phyloP scores from a whole-genome alignment of 345 rosid genomes.

The Euclidium syriacum region DNA sequence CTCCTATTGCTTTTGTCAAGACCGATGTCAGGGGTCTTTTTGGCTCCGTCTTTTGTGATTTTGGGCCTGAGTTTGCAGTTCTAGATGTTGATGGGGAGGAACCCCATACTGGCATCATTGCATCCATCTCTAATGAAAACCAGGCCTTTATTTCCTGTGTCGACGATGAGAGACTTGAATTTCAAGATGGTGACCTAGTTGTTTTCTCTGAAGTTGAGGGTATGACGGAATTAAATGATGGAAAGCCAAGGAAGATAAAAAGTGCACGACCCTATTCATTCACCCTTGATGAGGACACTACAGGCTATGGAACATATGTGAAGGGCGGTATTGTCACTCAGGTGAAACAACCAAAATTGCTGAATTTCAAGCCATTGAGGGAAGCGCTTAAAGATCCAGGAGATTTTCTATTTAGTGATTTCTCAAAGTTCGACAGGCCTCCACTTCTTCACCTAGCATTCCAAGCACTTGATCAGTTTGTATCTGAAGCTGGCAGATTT shows the following conservation, averaged over 20 bases:
- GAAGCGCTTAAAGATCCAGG: slow-evolving; percentile 93
- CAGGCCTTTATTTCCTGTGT: slow-evolving; percentile 86
- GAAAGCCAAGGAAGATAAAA: slow-evolving; percentile 85
- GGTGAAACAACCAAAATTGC: slow-evolving; percentile 79
- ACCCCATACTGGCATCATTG: slow-evolving; percentile 92
- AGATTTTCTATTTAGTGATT: slow-evolving; percentile 91
- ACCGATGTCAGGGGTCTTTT: slow-evolving; percentile 96
- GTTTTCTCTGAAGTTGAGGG: slow-evolving; percentile 96
- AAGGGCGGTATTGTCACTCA: slow-evolving; percentile 98
- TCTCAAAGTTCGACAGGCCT: slow-evolving; percentile 87
- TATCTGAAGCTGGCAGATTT: slow-evolving; percentile 58
- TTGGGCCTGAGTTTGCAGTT: slow-evolving; percentile 89
- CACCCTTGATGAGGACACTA: slow-evolving; percentile 82
- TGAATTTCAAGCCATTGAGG: slow-evolving; percentile 81
- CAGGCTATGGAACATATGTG: slow-evolving; percentile 51
- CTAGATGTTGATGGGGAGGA: slow-evolving; percentile 94
- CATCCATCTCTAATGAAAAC: slow-evolving; percentile 86
- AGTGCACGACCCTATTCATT: slow-evolving; percentile 85
- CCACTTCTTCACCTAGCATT: slow-evolving; percentile 90
- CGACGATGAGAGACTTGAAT: slow-evolving; percentile 95
- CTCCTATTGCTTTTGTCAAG: slow-evolving; percentile 85
- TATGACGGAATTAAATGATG: slow-evolving; percentile 93
- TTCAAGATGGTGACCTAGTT: slow-evolving; percentile 94
- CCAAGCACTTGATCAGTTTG: slow-evolving; percentile 86
- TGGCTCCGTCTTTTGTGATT: slow-evolving; percentile 94